phyloP scores from a whole-genome alignment of 2,329 filamentous ascomycete species.

The Ascosphaera pollenicola region DNA sequence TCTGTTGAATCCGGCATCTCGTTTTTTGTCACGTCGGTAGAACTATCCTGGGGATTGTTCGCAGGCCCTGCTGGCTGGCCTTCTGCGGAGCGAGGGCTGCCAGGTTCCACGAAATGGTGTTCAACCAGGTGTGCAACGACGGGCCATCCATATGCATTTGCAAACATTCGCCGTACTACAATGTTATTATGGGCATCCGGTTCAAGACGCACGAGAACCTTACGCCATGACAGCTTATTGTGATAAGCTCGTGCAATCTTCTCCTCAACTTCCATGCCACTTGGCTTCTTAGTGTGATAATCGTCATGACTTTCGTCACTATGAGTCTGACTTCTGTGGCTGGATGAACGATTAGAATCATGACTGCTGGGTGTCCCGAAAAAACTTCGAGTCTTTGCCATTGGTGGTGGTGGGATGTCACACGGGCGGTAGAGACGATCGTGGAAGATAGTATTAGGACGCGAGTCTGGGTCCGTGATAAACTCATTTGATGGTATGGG shows the following conservation, averaged over 20 bases:
- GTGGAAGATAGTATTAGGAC: slow-evolving; percentile 84
- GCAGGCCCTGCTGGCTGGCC: background rate
- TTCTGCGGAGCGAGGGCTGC: background rate
- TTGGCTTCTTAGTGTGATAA: slow-evolving; percentile 2
- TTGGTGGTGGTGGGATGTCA: slow-evolving; percentile 68
- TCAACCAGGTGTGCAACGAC: slow-evolving; percentile 89
- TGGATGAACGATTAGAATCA: slow-evolving; percentile 2
- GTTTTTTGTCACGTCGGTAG: background rate
- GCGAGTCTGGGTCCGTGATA: slow-evolving; percentile 58
- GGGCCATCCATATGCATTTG: slow-evolving; percentile 94
- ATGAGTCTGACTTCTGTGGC: background rate
- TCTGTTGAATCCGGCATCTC: background rate
- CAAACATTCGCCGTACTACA: slow-evolving; percentile 85
- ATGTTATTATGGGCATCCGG: slow-evolving; percentile 99
- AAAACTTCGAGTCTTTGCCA: slow-evolving; percentile 20
- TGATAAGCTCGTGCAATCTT: slow-evolving; percentile 96
- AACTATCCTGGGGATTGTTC: background rate
- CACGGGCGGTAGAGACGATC: slow-evolving; percentile 85
- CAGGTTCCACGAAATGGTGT: slow-evolving; percentile 54
- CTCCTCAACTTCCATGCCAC: slow-evolving; percentile 72
- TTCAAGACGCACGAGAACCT: slow-evolving; percentile 85
- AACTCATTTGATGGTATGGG: slow-evolving; percentile 65
- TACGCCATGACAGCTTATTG: slow-evolving; percentile 76
- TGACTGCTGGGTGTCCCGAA: slow-evolving; percentile 8
- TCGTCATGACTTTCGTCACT: slow-evolving; percentile 1